A percentile compares a stretch with the other conserved stretches of the same genome.
These are phyloP conservation scores for Pseudocercospora pini-densiflorae DNA, from an alignment of 2,329 filamentous ascomycete species.

Conservation along the genomic window DNA sequence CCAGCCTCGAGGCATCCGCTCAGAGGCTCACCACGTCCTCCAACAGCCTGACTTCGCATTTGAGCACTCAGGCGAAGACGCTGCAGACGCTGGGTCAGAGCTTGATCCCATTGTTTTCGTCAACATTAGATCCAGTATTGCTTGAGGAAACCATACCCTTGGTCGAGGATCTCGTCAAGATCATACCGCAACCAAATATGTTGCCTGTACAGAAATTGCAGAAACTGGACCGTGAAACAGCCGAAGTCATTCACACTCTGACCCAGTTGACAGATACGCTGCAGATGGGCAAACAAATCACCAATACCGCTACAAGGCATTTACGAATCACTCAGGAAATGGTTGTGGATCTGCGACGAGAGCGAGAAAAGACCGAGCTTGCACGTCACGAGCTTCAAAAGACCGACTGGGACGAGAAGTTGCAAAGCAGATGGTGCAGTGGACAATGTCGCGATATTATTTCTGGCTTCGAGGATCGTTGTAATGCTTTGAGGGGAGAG, in stretches of 20 bases:
- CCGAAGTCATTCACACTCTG: constrained; percentile 76
- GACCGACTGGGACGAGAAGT: constrained; percentile 78
- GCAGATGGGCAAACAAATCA: constrained; percentile 91
- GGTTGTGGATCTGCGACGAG: constrained; percentile 80
- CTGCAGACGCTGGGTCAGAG: constrained; percentile 72
- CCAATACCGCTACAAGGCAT: constrained; percentile 76
- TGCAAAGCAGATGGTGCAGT: constrained; percentile 79
- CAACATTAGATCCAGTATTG: constrained; percentile 66
- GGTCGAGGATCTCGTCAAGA: constrained; percentile 66
- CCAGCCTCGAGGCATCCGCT: constrained; percentile 38
- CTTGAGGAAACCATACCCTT: constrained; percentile 73
- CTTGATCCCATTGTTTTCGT: constrained; percentile 64
- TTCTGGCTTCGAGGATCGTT: constrained; percentile 89
- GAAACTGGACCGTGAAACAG: constrained; percentile 68
- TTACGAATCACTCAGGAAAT: constrained; percentile 83
- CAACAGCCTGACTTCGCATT: constrained; percentile 66
- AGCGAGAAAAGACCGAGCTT: constrained; percentile 81
- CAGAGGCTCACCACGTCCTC: constrained; percentile 42
- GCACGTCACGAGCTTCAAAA: constrained; percentile 80
- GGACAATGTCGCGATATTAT: constrained; percentile 85
- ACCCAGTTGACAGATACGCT: constrained; percentile 88
- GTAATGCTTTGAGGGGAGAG: constrained; percentile 72
- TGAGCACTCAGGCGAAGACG: constrained; percentile 75
- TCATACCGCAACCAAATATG: constrained; percentile 69
- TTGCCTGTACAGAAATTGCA: constrained; percentile 69